Evolutionary conservation across 371 early-diverging fungal genomes (phyloP), one percentile per base, ranked within the genome.

Genomic region (Mucor mucedo): DNA sequence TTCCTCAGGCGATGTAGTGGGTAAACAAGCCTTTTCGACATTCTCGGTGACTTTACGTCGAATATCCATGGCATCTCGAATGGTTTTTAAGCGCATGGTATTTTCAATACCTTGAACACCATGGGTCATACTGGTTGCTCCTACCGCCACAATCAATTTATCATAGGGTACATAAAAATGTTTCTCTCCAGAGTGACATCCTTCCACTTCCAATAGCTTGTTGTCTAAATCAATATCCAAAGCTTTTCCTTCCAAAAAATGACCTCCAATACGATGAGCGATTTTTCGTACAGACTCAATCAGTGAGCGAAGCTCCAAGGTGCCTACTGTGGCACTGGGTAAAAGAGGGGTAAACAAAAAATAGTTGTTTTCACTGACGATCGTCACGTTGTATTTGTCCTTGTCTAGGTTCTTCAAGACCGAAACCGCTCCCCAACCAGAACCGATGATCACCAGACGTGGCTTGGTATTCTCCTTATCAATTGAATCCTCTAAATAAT

Each of bases 261-360:
- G 80, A 5, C 77, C 89, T 5, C 70, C 69, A 5, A 86, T 65
- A 41, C 76, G 70, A 35, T 76, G 55, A 5, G 80, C 63, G 16
- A 92, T 82, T 52, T 88, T 89, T 16, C 93, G 82, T 10, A 92
- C 76, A 10, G 93, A 89, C 71, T 95, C 95, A 28, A 91, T 66
- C 10, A 89, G 63, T 2, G 88, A 88, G 65, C 89, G 85, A 54
- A 84, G 52, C 71, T 95, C 96, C 14, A 95, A 78, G 4, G 95
- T 95, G 1, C 96, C 96, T 0, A 89, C 89, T 2, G 91, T 87
- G 2, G 88, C 89, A 64, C 87, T 86, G 27, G 94, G 91, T 40
- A 94, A 74, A 58, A 94, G 72, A n/a, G 89, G 92, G 39, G 95
- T 95, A 58, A 96, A 95, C 16, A 92, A 76, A 72, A 95, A 96